phyloP scores from a whole-genome alignment of 192 early-diverging fungal species.

The Thoreauomyces humboldtii region DNA sequence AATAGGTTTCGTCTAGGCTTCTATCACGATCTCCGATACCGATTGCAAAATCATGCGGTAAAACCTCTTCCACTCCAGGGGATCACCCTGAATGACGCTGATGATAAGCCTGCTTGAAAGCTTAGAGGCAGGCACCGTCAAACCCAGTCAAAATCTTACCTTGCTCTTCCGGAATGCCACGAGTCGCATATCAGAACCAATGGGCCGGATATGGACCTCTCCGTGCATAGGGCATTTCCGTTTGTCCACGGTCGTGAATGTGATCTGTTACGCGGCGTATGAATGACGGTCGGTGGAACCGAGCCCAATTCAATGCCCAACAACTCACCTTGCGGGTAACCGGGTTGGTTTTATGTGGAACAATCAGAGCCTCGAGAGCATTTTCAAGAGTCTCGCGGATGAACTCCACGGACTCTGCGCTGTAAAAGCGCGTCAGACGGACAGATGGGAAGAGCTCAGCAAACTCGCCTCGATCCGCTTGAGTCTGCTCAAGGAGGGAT shows the following conservation, averaged over 20 bases:
- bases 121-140: no score
- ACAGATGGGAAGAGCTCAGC: slow-evolving; percentile 41
- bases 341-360: slow-evolving; percentile 37
- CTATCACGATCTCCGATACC: no score
- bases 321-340: slow-evolving; percentile 15
- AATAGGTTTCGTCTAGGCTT: no score
- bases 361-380: slow-evolving; percentile 38
- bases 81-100: slow-evolving; percentile 41
- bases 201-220: slow-evolving; percentile 53
- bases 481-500: background rate
- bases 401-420: background rate
- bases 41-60: slow-evolving; percentile 33
- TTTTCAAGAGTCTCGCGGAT: slow-evolving; percentile 25
- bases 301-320: background rate
- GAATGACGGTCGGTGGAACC: background rate
- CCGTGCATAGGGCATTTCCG: slow-evolving; percentile 64
- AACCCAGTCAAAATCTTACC: slow-evolving; percentile 43
- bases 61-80: slow-evolving; percentile 57
- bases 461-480: slow-evolving; percentile 24
- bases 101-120: background rate
- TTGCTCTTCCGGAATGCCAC: slow-evolving; percentile 64
- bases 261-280: slow-evolving; percentile 51
- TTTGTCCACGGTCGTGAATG: slow-evolving; percentile 64
- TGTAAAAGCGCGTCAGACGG: slow-evolving; percentile 44
- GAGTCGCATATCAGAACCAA: slow-evolving; percentile 37